Conservation (phyloP, 2,329 filamentous ascomycete genomes). For the Chaetomiaceae sp. region DNA sequence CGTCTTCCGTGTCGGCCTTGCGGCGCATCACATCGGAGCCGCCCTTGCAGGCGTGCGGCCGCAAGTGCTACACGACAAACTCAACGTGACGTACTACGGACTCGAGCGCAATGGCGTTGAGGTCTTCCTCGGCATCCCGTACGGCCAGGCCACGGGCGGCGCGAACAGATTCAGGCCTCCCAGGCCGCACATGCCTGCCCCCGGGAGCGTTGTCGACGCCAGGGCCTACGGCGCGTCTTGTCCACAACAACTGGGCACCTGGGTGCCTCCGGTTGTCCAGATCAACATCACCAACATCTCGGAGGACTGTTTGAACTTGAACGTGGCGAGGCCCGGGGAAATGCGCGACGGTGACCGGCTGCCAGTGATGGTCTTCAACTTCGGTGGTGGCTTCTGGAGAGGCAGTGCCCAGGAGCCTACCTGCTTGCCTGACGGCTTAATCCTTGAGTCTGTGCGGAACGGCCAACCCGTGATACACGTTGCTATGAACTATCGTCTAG, state of each 20-base stretch:
- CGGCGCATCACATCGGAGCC: too few relatives aligned
- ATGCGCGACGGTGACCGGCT: neutral
- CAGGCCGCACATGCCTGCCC: neutral
- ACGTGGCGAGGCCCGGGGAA: neutral
- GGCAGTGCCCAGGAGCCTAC: constrained; percentile 5
- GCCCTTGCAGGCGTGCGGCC: too few relatives aligned
- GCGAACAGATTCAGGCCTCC: constrained; percentile 1
- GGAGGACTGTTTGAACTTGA: constrained; percentile 4
- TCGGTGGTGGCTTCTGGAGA: constrained; percentile 1
- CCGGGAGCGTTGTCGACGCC: neutral
- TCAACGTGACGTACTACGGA: neutral
- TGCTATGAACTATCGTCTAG: constrained; percentile 16
- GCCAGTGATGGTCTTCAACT: constrained; percentile 4
- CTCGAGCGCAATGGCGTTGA: constrained; percentile 4
- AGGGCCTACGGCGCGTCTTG: neutral
- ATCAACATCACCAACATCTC: neutral
- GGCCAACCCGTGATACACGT: neutral
- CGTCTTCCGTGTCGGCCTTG: too few relatives aligned
- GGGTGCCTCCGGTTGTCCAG: neutral
- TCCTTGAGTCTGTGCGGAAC: constrained; percentile 2
- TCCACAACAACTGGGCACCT: neutral
- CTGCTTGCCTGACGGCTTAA: constrained; percentile 1
- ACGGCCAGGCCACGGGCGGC: constrained; percentile 2
- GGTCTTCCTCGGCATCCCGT: constrained; percentile 5
- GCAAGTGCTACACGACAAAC: neutral